Conservation (phyloP, 345 rosid species). For the Eucalyptus albens region DNA sequence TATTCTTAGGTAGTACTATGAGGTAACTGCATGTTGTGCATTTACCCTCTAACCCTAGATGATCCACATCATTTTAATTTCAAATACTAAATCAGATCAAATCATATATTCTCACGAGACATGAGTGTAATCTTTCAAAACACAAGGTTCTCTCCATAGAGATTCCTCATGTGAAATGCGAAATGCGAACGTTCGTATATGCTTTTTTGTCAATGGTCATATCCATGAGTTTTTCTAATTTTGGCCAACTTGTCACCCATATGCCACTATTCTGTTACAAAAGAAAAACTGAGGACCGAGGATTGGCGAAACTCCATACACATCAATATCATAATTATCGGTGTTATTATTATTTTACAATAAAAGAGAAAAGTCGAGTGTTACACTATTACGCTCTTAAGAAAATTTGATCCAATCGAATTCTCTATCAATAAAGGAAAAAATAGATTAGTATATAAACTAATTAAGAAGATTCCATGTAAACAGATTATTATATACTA, state of each 20-base stretch:
- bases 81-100: too few species aligned
- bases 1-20: too few species aligned
- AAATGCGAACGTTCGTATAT: too few species aligned
- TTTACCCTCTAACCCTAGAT: too few species aligned
- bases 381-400: neutral
- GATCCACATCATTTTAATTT: too few species aligned
- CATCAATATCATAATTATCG: too few species aligned
- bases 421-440: neutral
- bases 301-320: neutral
- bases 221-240: neutral
- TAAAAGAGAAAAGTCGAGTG: neutral
- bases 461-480: neutral
- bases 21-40: too few species aligned
- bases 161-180: too few species aligned
- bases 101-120: too few species aligned
- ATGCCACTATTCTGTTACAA: neutral
- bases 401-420: neutral
- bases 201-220: rapidly evolving
- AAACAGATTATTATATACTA: neutral
- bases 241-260: neutral
- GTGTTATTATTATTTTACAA: too few species aligned
- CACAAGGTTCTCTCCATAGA: neutral
- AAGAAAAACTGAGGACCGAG: rapidly evolving
- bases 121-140: too few species aligned
- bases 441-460: too few species aligned